Conservation (phyloP, 2,329 filamentous ascomycete genomes). For the Cryphonectria naterciae region DNA sequence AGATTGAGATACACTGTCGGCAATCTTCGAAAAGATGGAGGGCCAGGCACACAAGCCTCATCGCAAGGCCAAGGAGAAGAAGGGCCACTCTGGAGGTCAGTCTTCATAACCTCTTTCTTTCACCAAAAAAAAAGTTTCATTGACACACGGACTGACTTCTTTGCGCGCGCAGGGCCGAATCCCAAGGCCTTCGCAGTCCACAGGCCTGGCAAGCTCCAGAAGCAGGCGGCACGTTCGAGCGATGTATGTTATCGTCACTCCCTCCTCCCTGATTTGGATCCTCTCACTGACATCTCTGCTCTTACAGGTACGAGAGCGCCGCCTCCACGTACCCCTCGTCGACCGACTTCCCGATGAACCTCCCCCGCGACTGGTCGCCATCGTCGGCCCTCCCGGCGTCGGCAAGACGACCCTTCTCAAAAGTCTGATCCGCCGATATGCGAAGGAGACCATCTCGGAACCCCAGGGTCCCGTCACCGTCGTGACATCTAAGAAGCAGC, state of each 20-base stretch:
- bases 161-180: constrained; percentile 64
- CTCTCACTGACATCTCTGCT: constrained; percentile 31
- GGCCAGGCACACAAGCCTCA: constrained; percentile 85
- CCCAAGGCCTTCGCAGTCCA: constrained; percentile 89
- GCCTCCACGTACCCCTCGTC: constrained; percentile 90
- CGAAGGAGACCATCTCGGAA: constrained; percentile 90
- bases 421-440: constrained; percentile 89
- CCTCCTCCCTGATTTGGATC: constrained; percentile 28
- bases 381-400: constrained; percentile 92
- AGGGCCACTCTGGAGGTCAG: constrained; percentile 64
- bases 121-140: background rate
- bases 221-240: constrained; percentile 72
- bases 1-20: background rate
- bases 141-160: constrained; percentile 1
- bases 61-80: constrained; percentile 87
- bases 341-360: constrained; percentile 95
- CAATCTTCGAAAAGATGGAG: constrained; percentile 63
- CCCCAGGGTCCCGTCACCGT: constrained; percentile 93
- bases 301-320: constrained; percentile 42
- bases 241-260: constrained; percentile 59
- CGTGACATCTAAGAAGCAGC: constrained; percentile 93
- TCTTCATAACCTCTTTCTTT: constrained; percentile 7
- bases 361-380: constrained; percentile 87
- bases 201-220: constrained; percentile 78
- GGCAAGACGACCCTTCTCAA: constrained; percentile 97